Conservation (phyloP, 768 basidiomycete species). For the Arthromyces matolae region DNA sequence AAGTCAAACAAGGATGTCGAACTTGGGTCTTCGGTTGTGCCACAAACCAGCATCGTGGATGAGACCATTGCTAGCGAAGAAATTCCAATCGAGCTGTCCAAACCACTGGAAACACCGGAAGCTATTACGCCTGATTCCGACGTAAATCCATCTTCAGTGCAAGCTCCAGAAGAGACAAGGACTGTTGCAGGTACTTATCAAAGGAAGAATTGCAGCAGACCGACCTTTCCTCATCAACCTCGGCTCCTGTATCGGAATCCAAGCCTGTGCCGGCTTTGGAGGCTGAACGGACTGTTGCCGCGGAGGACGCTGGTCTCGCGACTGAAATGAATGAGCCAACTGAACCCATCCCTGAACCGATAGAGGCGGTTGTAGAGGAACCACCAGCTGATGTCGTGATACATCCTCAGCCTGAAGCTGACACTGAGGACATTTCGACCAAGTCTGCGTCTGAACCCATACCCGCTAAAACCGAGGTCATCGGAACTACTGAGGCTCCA, state of each 20-base stretch:
- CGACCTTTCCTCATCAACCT: neutral
- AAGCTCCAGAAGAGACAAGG: conserved; percentile 1
- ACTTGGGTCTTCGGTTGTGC: neutral
- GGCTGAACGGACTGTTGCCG: too few species aligned
- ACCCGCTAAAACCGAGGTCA: too few species aligned
- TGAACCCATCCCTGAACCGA: too few species aligned
- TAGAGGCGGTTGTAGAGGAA: too few species aligned
- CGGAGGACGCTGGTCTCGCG: too few species aligned
- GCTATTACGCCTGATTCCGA: conserved; percentile 3
- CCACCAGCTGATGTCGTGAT: too few species aligned
- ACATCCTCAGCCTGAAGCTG: too few species aligned
- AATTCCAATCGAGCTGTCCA: neutral
- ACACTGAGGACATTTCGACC: too few species aligned
- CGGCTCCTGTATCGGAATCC: neutral
- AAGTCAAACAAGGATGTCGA: neutral
- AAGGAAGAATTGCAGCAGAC: neutral
- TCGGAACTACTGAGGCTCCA: too few species aligned
- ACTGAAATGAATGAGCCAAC: too few species aligned
- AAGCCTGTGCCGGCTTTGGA: neutral
- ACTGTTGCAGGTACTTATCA: neutral
- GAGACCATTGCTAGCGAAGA: neutral
- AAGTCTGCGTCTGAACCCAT: too few species aligned
- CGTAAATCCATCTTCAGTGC: conserved; percentile 4
- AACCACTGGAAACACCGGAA: conserved; percentile 4
- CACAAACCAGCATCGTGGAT: neutral